phyloP scores from a whole-genome alignment of 352 stramenopile genomes.

The Phytophthora pini region DNA sequence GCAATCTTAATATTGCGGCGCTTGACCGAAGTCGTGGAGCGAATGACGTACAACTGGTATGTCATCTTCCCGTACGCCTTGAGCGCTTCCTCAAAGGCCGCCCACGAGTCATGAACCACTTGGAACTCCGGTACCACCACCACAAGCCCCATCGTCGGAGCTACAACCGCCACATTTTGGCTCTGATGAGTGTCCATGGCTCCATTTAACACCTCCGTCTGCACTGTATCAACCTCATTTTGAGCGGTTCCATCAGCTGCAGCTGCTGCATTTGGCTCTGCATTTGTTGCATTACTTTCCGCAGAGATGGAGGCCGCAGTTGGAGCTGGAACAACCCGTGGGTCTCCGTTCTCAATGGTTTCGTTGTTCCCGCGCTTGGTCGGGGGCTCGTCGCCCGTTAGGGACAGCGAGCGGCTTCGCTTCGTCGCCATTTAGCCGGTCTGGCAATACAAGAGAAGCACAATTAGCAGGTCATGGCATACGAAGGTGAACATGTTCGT shows the following conservation, averaged over 20 bases:
- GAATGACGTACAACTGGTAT: conserved; percentile 81
- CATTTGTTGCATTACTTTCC: conserved; percentile 1
- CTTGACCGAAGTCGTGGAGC: conserved; percentile 78
- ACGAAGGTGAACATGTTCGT: conserved; percentile 5
- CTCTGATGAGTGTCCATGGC: not conserved
- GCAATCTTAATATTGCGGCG: conserved; percentile 74
- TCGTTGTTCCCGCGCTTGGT: conserved; percentile 28
- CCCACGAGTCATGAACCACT: conserved; percentile 66
- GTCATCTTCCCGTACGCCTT: conserved; percentile 66
- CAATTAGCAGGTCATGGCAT: too few species aligned
- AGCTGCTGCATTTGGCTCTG: conserved; percentile 4
- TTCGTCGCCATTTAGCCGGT: conserved; percentile 25
- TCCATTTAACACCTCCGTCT: conserved; percentile 3
- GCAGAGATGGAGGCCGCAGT: not conserved
- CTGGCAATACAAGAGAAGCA: not conserved
- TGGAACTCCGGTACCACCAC: conserved; percentile 56
- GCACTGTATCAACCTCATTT: conserved; percentile 1
- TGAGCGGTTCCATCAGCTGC: conserved; percentile 2
- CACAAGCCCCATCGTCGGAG: conserved; percentile 15
- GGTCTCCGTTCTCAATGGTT: conserved; percentile 16
- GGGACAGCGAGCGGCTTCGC: conserved; percentile 26
- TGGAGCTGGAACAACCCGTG: conserved; percentile 1
- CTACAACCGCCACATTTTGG: not conserved
- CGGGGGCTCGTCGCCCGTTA: conserved; percentile 5
- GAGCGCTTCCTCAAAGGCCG: conserved; percentile 64